A percentile compares a stretch with the other conserved stretches of the same genome.
Evolutionary conservation across 179 eudicot genomes (phyloP).

Genomic region (Beta lomatogona): DNA sequence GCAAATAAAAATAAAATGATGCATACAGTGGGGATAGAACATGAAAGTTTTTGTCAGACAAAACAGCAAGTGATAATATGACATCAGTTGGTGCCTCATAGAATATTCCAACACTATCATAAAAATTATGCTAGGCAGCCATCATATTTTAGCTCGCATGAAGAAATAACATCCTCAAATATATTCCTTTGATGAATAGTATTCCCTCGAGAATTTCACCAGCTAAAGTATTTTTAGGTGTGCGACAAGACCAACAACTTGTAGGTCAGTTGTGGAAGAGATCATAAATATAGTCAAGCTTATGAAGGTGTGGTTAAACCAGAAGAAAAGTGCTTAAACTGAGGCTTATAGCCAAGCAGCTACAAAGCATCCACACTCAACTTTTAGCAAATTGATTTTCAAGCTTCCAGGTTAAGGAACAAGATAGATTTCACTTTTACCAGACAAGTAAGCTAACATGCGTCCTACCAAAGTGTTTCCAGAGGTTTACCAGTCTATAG

Average conservation of each 20-base stretch:
- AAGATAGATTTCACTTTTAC: neutral
- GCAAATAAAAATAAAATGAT: neutral
- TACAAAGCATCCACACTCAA: neutral
- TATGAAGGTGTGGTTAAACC: neutral
- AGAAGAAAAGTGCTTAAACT: neutral
- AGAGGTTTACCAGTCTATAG: neutral
- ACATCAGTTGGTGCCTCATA: neutral
- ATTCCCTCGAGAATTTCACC: neutral
- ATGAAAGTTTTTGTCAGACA: neutral
- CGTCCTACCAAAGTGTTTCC: neutral
- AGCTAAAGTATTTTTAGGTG: neutral
- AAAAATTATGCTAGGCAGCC: neutral
- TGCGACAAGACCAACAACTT: neutral
- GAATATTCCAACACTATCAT: neutral
- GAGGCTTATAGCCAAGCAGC: neutral
- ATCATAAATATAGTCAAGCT: neutral
- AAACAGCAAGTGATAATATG: neutral
- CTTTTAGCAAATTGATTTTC: neutral
- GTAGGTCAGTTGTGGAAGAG: conserved; percentile 1
- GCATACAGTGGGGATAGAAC: neutral
- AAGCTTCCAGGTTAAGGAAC: neutral
- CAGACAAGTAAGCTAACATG: neutral
- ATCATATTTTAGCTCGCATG: neutral
- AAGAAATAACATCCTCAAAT: neutral
- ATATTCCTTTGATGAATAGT: neutral